These are phyloP conservation scores for Flaveria bidentis DNA, from an alignment of 129 eudicot genomes.

Conservation along the genomic window DNA sequence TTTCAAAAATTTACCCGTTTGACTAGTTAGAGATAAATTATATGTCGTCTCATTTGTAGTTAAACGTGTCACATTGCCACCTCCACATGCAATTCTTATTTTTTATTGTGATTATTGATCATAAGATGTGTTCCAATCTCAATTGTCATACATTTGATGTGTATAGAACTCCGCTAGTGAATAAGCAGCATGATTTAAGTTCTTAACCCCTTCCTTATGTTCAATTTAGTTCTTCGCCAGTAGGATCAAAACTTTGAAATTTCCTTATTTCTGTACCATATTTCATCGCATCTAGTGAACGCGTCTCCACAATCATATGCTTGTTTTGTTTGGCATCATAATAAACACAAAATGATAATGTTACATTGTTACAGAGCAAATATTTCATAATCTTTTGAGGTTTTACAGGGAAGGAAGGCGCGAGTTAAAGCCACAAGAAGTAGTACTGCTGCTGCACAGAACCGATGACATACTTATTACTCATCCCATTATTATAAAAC, in stretches of 20 bases:
- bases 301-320: conserved; percentile 9
- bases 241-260: neutral
- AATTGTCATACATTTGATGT: neutral
- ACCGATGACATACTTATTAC: conserved; percentile 45
- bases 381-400: conserved; percentile 11
- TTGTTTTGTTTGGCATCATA: conserved; percentile 4
- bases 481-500: conserved; percentile 44
- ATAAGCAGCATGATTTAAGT: neutral
- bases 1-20: neutral
- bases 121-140: neutral
- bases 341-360: neutral
- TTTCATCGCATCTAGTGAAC: neutral
- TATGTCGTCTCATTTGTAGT: neutral
- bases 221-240: neutral
- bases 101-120: neutral
- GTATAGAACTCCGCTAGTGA: conserved; percentile 4
- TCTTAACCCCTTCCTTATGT: neutral
- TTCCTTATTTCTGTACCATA: neutral
- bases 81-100: neutral
- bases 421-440: conserved; percentile 91
- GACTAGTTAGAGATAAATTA: neutral
- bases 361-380: conserved; percentile 10
- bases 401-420: conserved; percentile 85
- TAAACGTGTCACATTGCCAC: neutral
- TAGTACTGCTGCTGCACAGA: conserved; percentile 70